Conservation (phyloP, 148 eudicot species). For the Drosera capensis region DNA sequence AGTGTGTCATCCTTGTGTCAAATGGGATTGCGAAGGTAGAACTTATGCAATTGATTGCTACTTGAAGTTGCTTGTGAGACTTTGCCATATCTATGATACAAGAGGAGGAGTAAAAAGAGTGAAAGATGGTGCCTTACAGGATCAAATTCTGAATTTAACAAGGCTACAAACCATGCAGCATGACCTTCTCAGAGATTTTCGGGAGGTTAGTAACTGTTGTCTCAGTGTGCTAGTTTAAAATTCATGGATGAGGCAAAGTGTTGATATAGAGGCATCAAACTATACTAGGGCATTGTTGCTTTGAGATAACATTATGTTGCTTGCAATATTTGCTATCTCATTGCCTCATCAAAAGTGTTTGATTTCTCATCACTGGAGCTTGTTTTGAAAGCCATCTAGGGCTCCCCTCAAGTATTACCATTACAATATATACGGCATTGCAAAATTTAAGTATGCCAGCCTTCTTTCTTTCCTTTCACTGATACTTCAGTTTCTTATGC, state of each 20-base stretch:
- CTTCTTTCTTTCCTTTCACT: too few species aligned
- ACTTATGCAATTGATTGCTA: slow-evolving; percentile 97
- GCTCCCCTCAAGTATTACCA: too few species aligned
- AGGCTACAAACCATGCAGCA: slow-evolving; percentile 87
- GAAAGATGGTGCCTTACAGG: slow-evolving; percentile 99
- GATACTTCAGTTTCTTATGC: too few species aligned
- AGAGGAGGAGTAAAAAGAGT: slow-evolving; percentile 95
- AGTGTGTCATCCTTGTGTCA: slow-evolving; percentile 94
- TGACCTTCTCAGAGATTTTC: slow-evolving; percentile 76
- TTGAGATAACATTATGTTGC: too few species aligned
- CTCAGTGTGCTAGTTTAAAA: slow-evolving; percentile 28
- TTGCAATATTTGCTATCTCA: too few species aligned
- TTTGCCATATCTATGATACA: slow-evolving; percentile 95
- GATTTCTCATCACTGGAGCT: too few species aligned
- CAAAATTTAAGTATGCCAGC: too few species aligned
- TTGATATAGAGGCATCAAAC: too few species aligned
- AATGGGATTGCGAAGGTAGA: slow-evolving; percentile 98
- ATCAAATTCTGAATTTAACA: slow-evolving; percentile 91
- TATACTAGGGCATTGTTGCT: too few species aligned
- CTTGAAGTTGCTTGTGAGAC: slow-evolving; percentile 84
- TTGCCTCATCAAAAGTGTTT: too few species aligned
- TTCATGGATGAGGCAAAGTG: slow-evolving; percentile 78
- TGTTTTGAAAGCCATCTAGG: too few species aligned
- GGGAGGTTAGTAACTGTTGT: slow-evolving; percentile 49
- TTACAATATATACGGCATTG: too few species aligned